phyloP scores from a whole-genome alignment of 495 filamentous ascomycete species.

The Tricharina praecox region DNA sequence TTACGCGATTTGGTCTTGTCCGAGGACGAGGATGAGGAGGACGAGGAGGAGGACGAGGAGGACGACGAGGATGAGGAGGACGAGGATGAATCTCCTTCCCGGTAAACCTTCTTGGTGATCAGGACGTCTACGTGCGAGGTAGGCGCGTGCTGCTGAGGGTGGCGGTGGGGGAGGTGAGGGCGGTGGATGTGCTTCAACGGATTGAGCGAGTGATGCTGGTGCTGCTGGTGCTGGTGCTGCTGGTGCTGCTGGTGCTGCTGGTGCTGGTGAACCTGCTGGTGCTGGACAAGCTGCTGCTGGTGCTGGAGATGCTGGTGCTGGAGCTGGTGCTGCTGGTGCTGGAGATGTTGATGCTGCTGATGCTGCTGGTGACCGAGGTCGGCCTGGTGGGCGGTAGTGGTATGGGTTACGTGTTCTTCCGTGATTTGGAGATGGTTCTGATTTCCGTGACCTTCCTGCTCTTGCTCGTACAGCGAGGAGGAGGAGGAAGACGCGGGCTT shows the following conservation, averaged over 20 bases:
- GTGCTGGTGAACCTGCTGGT: constrained; percentile 45
- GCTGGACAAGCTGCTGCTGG: constrained; percentile 7
- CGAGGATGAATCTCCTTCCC: constrained; percentile 1
- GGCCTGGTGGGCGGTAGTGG: neutral
- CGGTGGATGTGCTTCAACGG: too few relatives aligned
- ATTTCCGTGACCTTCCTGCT: constrained; percentile 83
- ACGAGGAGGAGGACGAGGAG: constrained; percentile 8
- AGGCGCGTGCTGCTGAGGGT: too few relatives aligned
- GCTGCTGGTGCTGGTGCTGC: too few relatives aligned
- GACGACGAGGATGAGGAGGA: too few relatives aligned
- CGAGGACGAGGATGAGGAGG: constrained; percentile 6
- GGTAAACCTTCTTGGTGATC: constrained; percentile 2
- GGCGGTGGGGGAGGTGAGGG: too few relatives aligned
- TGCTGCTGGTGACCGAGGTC: constrained; percentile 43
- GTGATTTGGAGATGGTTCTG: constrained; percentile 45
- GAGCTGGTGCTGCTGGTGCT: constrained; percentile 40
- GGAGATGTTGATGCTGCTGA: constrained; percentile 47
- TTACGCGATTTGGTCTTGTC: neutral
- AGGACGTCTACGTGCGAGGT: constrained; percentile 6
- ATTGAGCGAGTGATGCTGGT: too few relatives aligned
- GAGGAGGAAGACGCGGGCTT: constrained; percentile 32
- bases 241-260: too few relatives aligned
- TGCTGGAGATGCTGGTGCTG: constrained; percentile 28
- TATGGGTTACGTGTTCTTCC: constrained; percentile 29
- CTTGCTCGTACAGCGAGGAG: constrained; percentile 30